These are phyloP conservation scores for Pterothamnion heteromorphum DNA, from an alignment of 31 red algal species.

Conservation along the genomic window DNA sequence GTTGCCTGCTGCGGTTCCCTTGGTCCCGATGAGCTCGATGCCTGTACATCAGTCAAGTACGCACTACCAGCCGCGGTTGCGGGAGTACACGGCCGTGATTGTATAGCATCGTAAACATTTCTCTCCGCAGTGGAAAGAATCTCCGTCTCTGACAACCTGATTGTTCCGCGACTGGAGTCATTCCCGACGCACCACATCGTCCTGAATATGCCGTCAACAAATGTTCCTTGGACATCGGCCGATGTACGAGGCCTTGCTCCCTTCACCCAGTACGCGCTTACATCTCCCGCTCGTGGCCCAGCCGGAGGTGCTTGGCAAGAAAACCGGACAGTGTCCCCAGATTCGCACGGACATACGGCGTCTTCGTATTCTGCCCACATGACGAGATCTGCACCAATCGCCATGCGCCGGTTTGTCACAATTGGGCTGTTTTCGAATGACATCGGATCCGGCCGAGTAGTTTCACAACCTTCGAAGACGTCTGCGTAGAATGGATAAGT, in stretches of 20 bases:
- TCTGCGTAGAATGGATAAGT: too few species aligned
- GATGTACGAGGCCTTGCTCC: not conserved
- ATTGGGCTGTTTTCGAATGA: too few species aligned
- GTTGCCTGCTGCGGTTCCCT: not conserved
- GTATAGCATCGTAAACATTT: not conserved
- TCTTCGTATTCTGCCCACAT: too few species aligned
- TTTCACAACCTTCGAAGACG: too few species aligned
- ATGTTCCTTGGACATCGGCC: not conserved
- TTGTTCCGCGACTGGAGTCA: not conserved
- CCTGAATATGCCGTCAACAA: not conserved
- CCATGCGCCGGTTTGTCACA: too few species aligned
- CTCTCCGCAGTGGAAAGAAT: not conserved
- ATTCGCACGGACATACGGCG: not conserved
- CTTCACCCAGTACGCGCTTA: not conserved
- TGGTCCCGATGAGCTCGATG: not conserved
- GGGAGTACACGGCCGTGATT: not conserved
- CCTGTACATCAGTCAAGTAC: too few species aligned
- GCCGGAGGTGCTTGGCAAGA: not conserved
- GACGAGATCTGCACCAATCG: too few species aligned
- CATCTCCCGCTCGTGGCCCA: not conserved
- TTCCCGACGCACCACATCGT: not conserved
- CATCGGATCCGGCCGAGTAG: too few species aligned
- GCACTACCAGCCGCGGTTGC: not conserved
- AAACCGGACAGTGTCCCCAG: not conserved
- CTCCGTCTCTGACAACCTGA: not conserved